These are phyloP conservation scores for Myotisia sp. DNA, from an alignment of 2,329 filamentous ascomycete species.

Conservation along the genomic window DNA sequence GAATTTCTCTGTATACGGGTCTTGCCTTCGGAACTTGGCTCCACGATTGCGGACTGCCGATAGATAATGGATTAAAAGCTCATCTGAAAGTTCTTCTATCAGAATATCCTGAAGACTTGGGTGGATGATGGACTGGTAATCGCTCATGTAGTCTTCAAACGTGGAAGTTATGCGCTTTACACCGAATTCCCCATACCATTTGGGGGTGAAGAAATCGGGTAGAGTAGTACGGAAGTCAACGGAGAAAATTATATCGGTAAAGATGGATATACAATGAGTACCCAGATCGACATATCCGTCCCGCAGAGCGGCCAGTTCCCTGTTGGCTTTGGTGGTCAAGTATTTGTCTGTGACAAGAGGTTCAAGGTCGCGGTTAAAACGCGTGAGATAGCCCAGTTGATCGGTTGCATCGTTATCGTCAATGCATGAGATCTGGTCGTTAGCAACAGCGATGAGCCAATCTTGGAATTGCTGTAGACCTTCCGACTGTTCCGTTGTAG, in stretches of 20 bases:
- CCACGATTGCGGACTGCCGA: conserved; percentile 73
- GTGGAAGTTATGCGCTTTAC: conserved; percentile 92
- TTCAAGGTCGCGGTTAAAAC: conserved; percentile 73
- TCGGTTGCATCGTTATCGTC: conserved; percentile 70
- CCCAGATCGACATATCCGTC: conserved; percentile 92
- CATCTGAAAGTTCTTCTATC: conserved; percentile 82
- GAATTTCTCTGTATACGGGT: conserved; percentile 85
- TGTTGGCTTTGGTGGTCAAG: conserved; percentile 53
- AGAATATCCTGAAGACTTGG: conserved; percentile 81
- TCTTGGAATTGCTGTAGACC: conserved; percentile 62
- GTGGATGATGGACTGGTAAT: conserved; percentile 74
- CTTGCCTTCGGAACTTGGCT: conserved; percentile 71
- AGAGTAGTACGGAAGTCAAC: conserved; percentile 79
- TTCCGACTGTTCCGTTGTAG: conserved; percentile 40
- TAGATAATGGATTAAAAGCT: conserved; percentile 76
- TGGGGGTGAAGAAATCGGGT: conserved; percentile 75
- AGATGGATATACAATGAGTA: conserved; percentile 80
- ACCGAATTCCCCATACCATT: conserved; percentile 73
- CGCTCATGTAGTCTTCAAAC: conserved; percentile 83
- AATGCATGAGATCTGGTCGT: conserved; percentile 97
- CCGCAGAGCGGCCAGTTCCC: conserved; percentile 59
- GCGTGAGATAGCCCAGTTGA: conserved; percentile 66
- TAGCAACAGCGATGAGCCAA: conserved; percentile 92
- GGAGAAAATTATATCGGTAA: conserved; percentile 73
- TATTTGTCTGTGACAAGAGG: conserved; percentile 68